Evolutionary conservation across 2,329 filamentous ascomycete genomes (phyloP).

Genomic region (Xylariales sp.): DNA sequence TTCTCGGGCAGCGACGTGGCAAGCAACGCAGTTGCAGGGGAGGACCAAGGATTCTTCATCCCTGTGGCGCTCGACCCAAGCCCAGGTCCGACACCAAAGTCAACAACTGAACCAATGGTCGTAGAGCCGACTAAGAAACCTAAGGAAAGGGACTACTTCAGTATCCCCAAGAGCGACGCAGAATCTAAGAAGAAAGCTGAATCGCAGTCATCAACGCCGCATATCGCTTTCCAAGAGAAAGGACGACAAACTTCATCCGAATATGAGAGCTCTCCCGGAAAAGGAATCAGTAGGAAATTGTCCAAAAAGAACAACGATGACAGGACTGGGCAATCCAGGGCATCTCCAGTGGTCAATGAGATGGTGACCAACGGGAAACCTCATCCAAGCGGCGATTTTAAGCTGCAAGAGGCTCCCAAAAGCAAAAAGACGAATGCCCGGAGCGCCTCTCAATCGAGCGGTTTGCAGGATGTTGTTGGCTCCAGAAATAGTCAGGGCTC

Average conservation of each 20-base stretch:
- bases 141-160: conserved; percentile 59
- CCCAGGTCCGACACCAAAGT: conserved; percentile 53
- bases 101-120: conserved; percentile 41
- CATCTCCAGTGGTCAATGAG: conserved; percentile 35
- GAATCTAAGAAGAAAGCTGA: conserved; percentile 42
- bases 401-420: conserved; percentile 75
- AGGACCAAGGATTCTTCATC: conserved; percentile 68
- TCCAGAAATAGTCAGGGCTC: conserved; percentile 32
- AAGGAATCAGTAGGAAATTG: conserved; percentile 41
- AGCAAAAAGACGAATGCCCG: conserved; percentile 45
- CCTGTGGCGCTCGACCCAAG: conserved; percentile 71
- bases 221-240: conserved; percentile 89
- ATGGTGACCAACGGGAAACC: conserved; percentile 33
- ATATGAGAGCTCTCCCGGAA: conserved; percentile 49
- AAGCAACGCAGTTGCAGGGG: conserved; percentile 42
- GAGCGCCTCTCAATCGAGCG: conserved; percentile 39
- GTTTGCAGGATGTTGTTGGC: conserved; percentile 31
- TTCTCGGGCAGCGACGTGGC: conserved; percentile 44
- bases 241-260: conserved; percentile 61
- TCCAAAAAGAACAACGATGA: conserved; percentile 39
- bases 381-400: conserved; percentile 57
- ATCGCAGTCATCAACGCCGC: conserved; percentile 63
- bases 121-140: conserved; percentile 38
- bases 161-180: conserved; percentile 33
- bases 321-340: conserved; percentile 26